Conservation (phyloP, 2,329 filamentous ascomycete species). For the Pseudonectria buxi region DNA sequence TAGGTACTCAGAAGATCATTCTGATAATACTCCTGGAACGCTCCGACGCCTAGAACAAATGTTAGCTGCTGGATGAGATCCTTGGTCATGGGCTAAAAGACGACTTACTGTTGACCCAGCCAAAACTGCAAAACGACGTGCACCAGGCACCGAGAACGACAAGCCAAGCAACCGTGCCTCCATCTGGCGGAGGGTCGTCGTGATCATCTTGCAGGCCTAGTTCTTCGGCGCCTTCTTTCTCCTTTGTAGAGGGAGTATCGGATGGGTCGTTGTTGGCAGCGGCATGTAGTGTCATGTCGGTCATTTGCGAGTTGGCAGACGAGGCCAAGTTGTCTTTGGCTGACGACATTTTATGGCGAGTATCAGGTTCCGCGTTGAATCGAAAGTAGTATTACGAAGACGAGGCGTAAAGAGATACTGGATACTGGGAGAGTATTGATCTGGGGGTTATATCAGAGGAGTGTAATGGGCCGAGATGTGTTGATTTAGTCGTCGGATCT, state of each 20-base stretch:
- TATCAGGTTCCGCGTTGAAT: too few species aligned
- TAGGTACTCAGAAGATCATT: conserved; percentile 39
- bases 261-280: not conserved
- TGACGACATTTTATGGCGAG: too few species aligned
- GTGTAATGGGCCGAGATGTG: not conserved
- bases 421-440: too few species aligned
- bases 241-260: conserved; percentile 1
- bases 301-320: conserved; percentile 10
- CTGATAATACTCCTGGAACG: conserved; percentile 55
- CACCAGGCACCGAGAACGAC: conserved; percentile 35
- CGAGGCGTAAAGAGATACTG: too few species aligned
- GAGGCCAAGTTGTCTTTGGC: conserved; percentile 4
- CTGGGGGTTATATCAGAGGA: not conserved
- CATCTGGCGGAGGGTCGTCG: conserved; percentile 6
- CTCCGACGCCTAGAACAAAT: conserved; percentile 32
- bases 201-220: too few species aligned
- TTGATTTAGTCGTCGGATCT: too few species aligned
- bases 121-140: conserved; percentile 34
- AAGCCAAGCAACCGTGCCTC: conserved; percentile 30
- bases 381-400: too few species aligned
- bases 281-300: conserved; percentile 7
- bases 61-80: conserved; percentile 4
- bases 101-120: conserved; percentile 39
- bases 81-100: not conserved
- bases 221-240: conserved; percentile 3